These are phyloP conservation scores for Dothistroma septosporum DNA, from an alignment of 2,329 filamentous ascomycete species.

Conservation along the genomic window DNA sequence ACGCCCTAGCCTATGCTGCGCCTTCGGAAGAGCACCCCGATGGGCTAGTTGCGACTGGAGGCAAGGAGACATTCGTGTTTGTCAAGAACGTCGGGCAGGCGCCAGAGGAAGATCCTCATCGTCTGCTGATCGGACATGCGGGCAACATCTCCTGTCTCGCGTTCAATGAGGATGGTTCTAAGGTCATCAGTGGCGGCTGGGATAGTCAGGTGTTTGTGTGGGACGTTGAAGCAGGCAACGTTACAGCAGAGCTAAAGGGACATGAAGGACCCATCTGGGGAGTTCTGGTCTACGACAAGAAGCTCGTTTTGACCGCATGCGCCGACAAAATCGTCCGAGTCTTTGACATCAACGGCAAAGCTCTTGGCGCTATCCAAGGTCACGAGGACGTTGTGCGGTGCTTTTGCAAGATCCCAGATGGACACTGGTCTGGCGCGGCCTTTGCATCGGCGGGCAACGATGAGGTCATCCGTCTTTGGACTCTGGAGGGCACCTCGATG, in stretches of 20 bases:
- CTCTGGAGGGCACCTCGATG: slow-evolving; percentile 69
- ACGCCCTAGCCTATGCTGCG: slow-evolving; percentile 72
- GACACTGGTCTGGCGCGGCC: slow-evolving; percentile 78
- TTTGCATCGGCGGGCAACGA: slow-evolving; percentile 95
- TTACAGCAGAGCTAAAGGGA: slow-evolving; percentile 64
- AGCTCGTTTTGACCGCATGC: slow-evolving; percentile 74
- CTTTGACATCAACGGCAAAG: slow-evolving; percentile 63
- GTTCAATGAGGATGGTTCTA: slow-evolving; percentile 65
- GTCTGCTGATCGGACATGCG: slow-evolving; percentile 78
- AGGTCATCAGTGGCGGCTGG: slow-evolving; percentile 89
- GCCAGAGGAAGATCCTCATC: slow-evolving; percentile 73
- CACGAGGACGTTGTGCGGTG: slow-evolving; percentile 82
- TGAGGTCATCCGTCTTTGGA: slow-evolving; percentile 83
- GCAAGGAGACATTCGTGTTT: slow-evolving; percentile 90
- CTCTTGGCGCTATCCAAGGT: slow-evolving; percentile 62
- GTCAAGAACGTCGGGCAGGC: slow-evolving; percentile 67
- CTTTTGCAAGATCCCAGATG: slow-evolving; percentile 72
- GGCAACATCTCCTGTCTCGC: slow-evolving; percentile 87
- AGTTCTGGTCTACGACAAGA: slow-evolving; percentile 76
- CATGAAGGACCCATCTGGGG: slow-evolving; percentile 85
- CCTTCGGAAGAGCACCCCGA: slow-evolving; percentile 66
- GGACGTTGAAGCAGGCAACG: slow-evolving; percentile 81
- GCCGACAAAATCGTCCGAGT: slow-evolving; percentile 87
- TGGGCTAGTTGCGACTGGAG: slow-evolving; percentile 80
- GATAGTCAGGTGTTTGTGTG: slow-evolving; percentile 84